These are phyloP conservation scores for Alternaria alternata DNA, from an alignment of 2,329 filamentous ascomycete species.

Conservation along the genomic window DNA sequence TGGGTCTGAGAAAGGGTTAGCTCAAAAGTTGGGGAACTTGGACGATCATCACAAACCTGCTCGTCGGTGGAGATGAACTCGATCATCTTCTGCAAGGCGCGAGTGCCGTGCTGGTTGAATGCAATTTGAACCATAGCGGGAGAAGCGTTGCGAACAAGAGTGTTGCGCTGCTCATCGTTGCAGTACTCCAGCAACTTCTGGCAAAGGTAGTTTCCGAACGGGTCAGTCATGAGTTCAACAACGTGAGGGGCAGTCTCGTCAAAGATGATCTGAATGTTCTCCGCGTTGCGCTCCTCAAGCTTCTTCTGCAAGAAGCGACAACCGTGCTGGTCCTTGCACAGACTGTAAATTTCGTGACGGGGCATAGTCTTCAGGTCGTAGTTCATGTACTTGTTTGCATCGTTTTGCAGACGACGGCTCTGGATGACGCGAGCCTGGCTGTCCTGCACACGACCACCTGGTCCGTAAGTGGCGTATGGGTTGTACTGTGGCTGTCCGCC, in stretches of 20 bases:
- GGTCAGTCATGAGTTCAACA: conserved; percentile 96
- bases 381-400: conserved; percentile 79
- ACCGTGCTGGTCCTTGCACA: conserved; percentile 98
- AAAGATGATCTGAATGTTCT: conserved; percentile 92
- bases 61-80: conserved; percentile 88
- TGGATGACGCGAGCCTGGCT: conserved; percentile 79
- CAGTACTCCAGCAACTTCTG: conserved; percentile 97
- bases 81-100: conserved; percentile 99
- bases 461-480: conserved; percentile 50
- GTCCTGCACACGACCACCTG: conserved; percentile 67
- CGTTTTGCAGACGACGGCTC: conserved; percentile 75
- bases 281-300: conserved; percentile 84
- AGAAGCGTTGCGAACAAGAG: conserved; percentile 88
- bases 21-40: background rate
- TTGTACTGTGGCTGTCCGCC: conserved; percentile 33
- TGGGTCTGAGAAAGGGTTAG: conserved; percentile 61
- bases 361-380: conserved; percentile 80
- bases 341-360: conserved; percentile 79
- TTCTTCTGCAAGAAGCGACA: conserved; percentile 98
- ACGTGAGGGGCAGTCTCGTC: conserved; percentile 92
- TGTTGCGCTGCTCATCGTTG: conserved; percentile 92
- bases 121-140: conserved; percentile 91
- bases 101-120: conserved; percentile 95
- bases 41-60: conserved; percentile 60
- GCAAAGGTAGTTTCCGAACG: conserved; percentile 98